Evolutionary conservation across 768 basidiomycete genomes (phyloP), one percentile per base, ranked within the genome.

Genomic region (Xanthoconium stramineum): DNA sequence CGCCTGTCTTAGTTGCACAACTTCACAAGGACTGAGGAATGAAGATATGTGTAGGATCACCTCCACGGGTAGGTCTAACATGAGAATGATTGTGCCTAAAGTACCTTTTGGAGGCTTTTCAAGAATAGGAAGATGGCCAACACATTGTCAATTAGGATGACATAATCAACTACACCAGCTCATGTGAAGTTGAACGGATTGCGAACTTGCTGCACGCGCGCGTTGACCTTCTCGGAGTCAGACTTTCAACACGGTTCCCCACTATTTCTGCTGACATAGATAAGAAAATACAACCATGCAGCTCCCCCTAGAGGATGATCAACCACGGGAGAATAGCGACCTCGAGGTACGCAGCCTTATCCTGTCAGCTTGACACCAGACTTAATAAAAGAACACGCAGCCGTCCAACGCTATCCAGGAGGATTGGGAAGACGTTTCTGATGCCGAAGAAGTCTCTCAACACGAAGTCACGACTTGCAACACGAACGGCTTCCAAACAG

Each of bases 341-440:
- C n/a, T 33, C 29, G 33, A 59, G 53, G 66, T 69, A 53, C 38
- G 40, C 24, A 4, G 33, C 10, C 43, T 10, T 49, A 9, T 29
- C 7, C 24, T 32, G 15, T 35, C 39, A 45, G 37, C 30, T 15
- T 17, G 38, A 15, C 12, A 13, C 51, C 7, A 10, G 10, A 20
- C 47, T 39, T 29, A 52, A 35, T 45, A 33, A 24, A 24, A 37
- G 39, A 35, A 33, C 24, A 46, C 17, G n/a, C 33, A 64, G 58
- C 29, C 40, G 15, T 40, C 43, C 28, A 43, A 40, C n/a, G 19
- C 51, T 37, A 51, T 39, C 28, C 57, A 57, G 33, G 64, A 57
- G n/a, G 60, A 52, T 3, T 79, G 75, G 78, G 73, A 75, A 57
- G 75, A 78, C 35, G 24, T 69, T 47, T 59, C 63, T 8, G 66